Percentiles rank a stretch among this genome's conserved stretches.
Conservation (phyloP, 257 asterid species). For the Nicotiana tomentosiformis region DNA sequence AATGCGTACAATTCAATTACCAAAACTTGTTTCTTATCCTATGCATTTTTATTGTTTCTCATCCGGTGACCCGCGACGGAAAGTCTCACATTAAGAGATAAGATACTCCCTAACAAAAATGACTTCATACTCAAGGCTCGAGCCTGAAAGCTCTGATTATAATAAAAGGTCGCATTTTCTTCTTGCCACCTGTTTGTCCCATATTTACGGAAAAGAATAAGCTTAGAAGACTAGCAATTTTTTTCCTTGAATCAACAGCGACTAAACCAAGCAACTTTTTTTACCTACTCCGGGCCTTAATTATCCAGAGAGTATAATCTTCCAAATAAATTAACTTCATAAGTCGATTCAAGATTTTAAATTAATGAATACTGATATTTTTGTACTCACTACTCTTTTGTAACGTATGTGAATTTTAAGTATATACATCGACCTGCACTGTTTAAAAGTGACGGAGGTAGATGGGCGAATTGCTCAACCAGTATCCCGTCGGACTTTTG, state of each 20-base stretch:
- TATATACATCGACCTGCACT: neutral
- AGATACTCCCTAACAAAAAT: too few species aligned
- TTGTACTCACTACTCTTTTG: neutral
- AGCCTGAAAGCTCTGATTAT: fast-evolving
- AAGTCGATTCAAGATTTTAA: too few species aligned
- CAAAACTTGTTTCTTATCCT: too few species aligned
- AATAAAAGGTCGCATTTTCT: neutral
- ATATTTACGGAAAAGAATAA: neutral
- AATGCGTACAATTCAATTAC: too few species aligned
- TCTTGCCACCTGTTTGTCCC: neutral
- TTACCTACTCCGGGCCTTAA: neutral
- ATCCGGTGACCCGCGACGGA: too few species aligned
- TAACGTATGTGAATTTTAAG: neutral
- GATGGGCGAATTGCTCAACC: too few species aligned
- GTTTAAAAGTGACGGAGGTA: too few species aligned
- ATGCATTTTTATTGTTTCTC: too few species aligned
- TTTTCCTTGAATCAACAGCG: neutral
- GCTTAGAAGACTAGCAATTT: neutral
- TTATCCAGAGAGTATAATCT: too few species aligned
- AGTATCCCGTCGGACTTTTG: too few species aligned
- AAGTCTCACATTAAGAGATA: too few species aligned
- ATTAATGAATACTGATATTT: neutral
- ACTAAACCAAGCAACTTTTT: neutral
- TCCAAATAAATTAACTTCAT: too few species aligned
- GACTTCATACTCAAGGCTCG: neutral